A percentile compares a stretch with the other conserved stretches of the same genome.
phyloP scores from a whole-genome alignment of 106 monocot species.

The Ottelia alismoides region DNA sequence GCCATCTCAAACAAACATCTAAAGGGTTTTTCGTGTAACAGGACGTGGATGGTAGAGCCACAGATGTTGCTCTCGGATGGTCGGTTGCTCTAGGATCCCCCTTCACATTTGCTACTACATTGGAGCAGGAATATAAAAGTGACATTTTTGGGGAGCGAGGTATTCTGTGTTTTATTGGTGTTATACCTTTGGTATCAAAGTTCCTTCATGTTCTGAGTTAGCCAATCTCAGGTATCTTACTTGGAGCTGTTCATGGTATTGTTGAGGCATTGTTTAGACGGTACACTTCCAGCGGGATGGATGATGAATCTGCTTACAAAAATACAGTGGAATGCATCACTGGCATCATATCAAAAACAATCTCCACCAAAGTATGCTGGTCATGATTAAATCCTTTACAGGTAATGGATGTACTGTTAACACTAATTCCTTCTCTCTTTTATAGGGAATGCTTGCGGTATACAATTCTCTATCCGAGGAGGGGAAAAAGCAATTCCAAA shows the following conservation, averaged over 20 bases:
- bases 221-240: conserved; percentile 64
- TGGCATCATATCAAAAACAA: conserved; percentile 68
- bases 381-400: too few relatives aligned
- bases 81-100: conserved; percentile 71
- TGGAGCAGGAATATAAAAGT: conserved; percentile 81
- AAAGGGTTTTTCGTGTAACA: too few relatives aligned
- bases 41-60: conserved; percentile 86
- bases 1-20: too few relatives aligned
- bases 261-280: conserved; percentile 73
- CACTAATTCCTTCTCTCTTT: too few relatives aligned
- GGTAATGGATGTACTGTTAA: too few relatives aligned
- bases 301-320: conserved; percentile 67
- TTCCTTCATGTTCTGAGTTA: too few relatives aligned
- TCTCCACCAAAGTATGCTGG: conserved; percentile 78
- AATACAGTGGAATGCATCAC: conserved; percentile 82
- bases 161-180: too few relatives aligned
- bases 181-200: not conserved
- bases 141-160: conserved; percentile 82
- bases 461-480: conserved; percentile 64
- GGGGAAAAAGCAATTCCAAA: conserved; percentile 60
- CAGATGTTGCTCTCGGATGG: conserved; percentile 70
- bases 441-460: conserved; percentile 66
- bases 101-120: conserved; percentile 72
- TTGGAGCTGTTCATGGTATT: conserved; percentile 83
- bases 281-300: conserved; percentile 70